Percentiles rank a stretch among this genome's conserved stretches.
Evolutionary conservation across 805 yeast species (phyloP).

Genomic region (Candida dendrica): DNA sequence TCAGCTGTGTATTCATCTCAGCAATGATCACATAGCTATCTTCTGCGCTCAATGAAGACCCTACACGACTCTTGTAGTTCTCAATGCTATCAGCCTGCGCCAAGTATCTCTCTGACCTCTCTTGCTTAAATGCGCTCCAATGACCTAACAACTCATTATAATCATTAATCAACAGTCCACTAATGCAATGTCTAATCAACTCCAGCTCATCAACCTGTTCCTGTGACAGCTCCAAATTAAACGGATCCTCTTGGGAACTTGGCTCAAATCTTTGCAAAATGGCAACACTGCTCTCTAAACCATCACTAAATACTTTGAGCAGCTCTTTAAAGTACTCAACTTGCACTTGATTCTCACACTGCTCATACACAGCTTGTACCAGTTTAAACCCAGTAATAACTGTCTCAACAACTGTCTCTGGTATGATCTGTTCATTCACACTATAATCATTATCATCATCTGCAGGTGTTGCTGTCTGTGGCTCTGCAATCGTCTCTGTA

Average conservation of each 20-base stretch:
- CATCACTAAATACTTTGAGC: neutral
- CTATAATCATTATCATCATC: conserved; percentile 11
- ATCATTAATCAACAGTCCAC: conserved; percentile 5
- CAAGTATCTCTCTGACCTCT: conserved; percentile 4
- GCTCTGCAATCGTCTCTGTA: conserved; percentile 8
- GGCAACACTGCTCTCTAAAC: neutral
- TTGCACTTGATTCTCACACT: conserved; percentile 5
- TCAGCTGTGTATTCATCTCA: conserved; percentile 7
- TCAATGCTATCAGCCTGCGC: conserved; percentile 14
- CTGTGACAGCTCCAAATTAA: conserved; percentile 3
- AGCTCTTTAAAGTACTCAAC: neutral
- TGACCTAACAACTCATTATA: neutral
- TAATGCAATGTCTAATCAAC: conserved; percentile 6
- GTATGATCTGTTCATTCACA: conserved; percentile 19
- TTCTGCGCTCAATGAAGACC: conserved; percentile 1
- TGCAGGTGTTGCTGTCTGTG: conserved; percentile 7
- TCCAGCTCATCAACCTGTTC: conserved; percentile 10
- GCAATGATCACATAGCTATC: conserved; percentile 10
- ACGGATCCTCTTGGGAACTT: neutral
- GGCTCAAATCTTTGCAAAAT: conserved; percentile 5
- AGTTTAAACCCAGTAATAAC: conserved; percentile 7
- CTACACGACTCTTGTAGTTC: no score
- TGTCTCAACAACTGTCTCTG: conserved; percentile 15
- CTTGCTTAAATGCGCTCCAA: conserved; percentile 7
- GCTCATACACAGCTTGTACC: conserved; percentile 7